These are phyloP conservation scores for Heliocybe sulcata DNA, from an alignment of 1,284 basidiomycete genomes.

Conservation along the genomic window DNA sequence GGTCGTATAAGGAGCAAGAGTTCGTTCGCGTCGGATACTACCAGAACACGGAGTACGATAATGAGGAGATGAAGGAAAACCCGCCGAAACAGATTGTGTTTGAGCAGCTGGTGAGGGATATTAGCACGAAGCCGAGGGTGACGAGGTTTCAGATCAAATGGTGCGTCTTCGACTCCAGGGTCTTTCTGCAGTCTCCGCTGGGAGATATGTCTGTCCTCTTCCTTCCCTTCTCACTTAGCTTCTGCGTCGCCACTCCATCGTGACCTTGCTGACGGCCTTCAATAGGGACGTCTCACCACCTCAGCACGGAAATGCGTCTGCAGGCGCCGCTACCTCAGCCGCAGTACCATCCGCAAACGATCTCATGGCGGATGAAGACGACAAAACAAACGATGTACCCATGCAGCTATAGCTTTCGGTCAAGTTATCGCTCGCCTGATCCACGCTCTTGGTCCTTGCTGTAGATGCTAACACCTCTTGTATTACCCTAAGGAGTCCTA, in stretches of 20 bases:
- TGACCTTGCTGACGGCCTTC: not conserved
- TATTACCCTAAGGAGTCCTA: no score
- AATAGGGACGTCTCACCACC: slow-evolving; percentile 64
- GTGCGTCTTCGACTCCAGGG: slow-evolving; percentile 30
- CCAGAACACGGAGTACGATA: slow-evolving; percentile 98
- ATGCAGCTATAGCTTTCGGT: not conserved
- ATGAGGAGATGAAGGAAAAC: slow-evolving; percentile 78
- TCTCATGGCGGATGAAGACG: slow-evolving; percentile 33
- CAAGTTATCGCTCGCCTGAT: no score
- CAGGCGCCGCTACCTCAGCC: slow-evolving; percentile 68
- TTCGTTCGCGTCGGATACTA: slow-evolving; percentile 99
- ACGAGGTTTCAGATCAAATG: slow-evolving; percentile 88
- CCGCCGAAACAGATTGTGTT: slow-evolving; percentile 69
- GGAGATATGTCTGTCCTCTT: not conserved
- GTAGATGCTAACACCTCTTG: no score
- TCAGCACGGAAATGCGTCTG: slow-evolving; percentile 37
- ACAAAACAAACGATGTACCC: slow-evolving; percentile 2
- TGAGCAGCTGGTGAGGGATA: slow-evolving; percentile 78
- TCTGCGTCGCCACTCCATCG: not conserved
- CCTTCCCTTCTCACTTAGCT: not conserved
- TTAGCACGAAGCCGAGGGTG: slow-evolving; percentile 90
- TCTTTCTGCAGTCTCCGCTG: not conserved
- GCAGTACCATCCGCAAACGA: slow-evolving; percentile 76
- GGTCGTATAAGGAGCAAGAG: slow-evolving; percentile 88
- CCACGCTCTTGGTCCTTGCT: no score